These are phyloP conservation scores for Septoria petroselini DNA, from an alignment of 2,329 filamentous ascomycete species.

Conservation along the genomic window DNA sequence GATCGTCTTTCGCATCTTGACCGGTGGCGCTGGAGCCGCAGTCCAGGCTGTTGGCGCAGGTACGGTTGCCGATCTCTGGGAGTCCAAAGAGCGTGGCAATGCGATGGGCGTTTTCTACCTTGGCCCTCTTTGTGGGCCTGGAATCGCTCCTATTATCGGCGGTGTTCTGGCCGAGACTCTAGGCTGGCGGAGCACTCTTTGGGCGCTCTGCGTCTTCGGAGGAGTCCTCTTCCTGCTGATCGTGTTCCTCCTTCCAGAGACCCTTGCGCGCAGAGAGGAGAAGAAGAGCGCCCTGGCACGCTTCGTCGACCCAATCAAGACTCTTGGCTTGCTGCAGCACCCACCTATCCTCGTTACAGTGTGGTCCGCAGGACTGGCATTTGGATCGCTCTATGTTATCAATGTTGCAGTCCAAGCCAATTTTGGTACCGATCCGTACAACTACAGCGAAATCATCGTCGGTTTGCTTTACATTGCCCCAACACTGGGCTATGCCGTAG, in stretches of 20 bases:
- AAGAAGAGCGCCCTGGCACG: slow-evolving; percentile 27
- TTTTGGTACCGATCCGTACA: slow-evolving; percentile 65
- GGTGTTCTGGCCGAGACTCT: slow-evolving; percentile 65
- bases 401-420: slow-evolving; percentile 72
- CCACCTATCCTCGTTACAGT: slow-evolving; percentile 71
- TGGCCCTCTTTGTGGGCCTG: slow-evolving; percentile 69
- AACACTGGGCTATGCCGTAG: slow-evolving; percentile 67
- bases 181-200: slow-evolving; percentile 73
- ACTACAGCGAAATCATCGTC: slow-evolving; percentile 63
- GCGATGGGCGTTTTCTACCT: slow-evolving; percentile 82
- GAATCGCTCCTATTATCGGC: slow-evolving; percentile 72
- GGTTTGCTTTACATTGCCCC: slow-evolving; percentile 73
- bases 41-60: slow-evolving; percentile 80
- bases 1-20: slow-evolving; percentile 69
- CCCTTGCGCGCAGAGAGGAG: slow-evolving; percentile 43
- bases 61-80: slow-evolving; percentile 81
- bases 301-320: slow-evolving; percentile 67
- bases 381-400: slow-evolving; percentile 69
- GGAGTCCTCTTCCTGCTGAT: slow-evolving; percentile 55
- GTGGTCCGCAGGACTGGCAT: slow-evolving; percentile 69
- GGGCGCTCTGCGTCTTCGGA: slow-evolving; percentile 71
- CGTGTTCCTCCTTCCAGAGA: slow-evolving; percentile 63
- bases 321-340: slow-evolving; percentile 68
- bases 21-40: slow-evolving; percentile 71
- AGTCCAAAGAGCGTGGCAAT: slow-evolving; percentile 65